Evolutionary conservation across 805 yeast genomes (phyloP).

Genomic region (Candida piceae): DNA sequence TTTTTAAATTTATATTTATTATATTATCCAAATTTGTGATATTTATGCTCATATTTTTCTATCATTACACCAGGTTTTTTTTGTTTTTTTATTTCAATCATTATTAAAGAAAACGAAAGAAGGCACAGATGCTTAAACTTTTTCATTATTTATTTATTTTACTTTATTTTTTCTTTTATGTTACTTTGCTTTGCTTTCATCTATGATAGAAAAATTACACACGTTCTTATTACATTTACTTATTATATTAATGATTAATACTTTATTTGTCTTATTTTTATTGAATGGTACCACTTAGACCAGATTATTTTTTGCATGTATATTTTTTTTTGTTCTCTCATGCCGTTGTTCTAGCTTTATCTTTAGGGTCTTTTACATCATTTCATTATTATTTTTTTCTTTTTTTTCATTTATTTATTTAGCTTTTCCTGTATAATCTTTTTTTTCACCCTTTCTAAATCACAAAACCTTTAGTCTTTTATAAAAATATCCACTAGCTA

Average conservation of each 20-base stretch:
- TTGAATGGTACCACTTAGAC: neutral
- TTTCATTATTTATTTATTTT: neutral
- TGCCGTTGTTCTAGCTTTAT: neutral
- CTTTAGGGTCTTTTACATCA: neutral
- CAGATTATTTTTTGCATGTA: neutral
- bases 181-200: constrained; percentile 1
- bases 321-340: neutral
- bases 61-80: too few relatives aligned
- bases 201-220: constrained; percentile 1
- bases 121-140: too few relatives aligned
- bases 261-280: neutral
- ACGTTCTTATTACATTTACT: neutral
- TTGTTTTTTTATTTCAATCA: constrained; percentile 3
- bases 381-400: neutral
- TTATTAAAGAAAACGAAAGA: too few relatives aligned
- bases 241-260: constrained; percentile 1
- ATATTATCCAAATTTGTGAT: too few relatives aligned
- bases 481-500: too few relatives aligned
- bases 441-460: neutral
- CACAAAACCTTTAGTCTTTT: too few relatives aligned
- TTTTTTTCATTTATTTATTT: neutral
- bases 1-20: too few relatives aligned
- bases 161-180: neutral
- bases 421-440: constrained; percentile 1
- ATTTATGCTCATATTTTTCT: neutral